phyloP scores from a whole-genome alignment of 139 green algal genomes.

The Chlorella vulgaris region DNA sequence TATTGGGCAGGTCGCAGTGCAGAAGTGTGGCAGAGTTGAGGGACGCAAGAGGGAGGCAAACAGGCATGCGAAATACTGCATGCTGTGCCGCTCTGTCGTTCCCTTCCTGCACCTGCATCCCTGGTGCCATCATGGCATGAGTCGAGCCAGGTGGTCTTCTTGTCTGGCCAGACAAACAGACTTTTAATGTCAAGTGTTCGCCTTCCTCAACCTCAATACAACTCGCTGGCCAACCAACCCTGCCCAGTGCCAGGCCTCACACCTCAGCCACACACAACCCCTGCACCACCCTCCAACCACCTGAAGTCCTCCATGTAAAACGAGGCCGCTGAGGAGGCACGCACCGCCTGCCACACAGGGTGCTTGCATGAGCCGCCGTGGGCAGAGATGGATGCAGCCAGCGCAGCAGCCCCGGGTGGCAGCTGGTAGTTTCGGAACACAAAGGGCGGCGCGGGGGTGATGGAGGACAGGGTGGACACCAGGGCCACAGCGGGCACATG shows the following conservation, averaged over 20 bases:
- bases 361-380: slow-evolving; percentile 61
- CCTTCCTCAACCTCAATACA: no score
- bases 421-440: slow-evolving; percentile 93
- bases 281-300: background rate
- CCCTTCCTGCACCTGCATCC: no score
- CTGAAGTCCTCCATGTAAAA: slow-evolving; percentile 93
- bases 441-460: slow-evolving; percentile 80
- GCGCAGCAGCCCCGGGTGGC: slow-evolving; percentile 25
- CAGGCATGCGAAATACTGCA: no score
- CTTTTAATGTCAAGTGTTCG: no score
- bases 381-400: slow-evolving; percentile 13
- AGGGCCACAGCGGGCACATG: slow-evolving; percentile 72
- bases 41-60: background rate
- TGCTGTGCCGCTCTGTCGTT: no score
- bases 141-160: no score
- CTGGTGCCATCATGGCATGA: no score
- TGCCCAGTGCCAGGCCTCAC: background rate
- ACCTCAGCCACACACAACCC: background rate
- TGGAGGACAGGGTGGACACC: slow-evolving; percentile 81
- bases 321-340: slow-evolving; percentile 86
- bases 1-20: background rate
- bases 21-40: background rate
- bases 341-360: slow-evolving; percentile 88
- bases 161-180: no score
- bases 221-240: background rate